A percentile compares a stretch with the other conserved stretches of the same genome.
These are phyloP conservation scores for Lodderomyces oxycetoniae DNA, from an alignment of 1,139 yeast genomes.

Conservation along the genomic window DNA sequence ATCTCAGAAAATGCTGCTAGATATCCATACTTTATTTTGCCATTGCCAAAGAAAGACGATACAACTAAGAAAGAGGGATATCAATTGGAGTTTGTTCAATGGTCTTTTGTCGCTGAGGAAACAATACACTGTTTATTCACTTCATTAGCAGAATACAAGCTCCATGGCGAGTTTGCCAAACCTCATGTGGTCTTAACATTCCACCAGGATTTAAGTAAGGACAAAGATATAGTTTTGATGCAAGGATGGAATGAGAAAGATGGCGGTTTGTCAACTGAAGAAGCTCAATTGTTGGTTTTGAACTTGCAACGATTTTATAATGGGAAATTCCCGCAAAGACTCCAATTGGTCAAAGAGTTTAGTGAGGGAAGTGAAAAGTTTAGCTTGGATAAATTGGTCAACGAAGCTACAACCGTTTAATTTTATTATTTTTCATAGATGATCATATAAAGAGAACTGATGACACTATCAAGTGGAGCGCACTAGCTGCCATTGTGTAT, in stretches of 20 bases:
- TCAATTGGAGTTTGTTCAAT: conserved; percentile 90
- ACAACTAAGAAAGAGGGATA: conserved; percentile 41
- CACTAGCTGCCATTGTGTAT: too few species aligned
- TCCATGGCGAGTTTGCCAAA: conserved; percentile 86
- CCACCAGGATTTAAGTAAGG: conserved; percentile 70
- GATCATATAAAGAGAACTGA: too few species aligned
- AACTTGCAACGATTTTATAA: conserved; percentile 90
- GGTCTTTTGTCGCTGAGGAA: conserved; percentile 83
- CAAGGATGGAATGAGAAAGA: conserved; percentile 81
- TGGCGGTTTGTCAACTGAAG: conserved; percentile 57
- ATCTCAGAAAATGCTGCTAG: conserved; percentile 65
- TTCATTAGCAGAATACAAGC: conserved; percentile 85
- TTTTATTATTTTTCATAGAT: background rate
- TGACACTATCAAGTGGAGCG: too few species aligned
- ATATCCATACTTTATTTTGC: conserved; percentile 72
- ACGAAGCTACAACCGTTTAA: conserved; percentile 56
- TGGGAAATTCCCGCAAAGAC: conserved; percentile 39
- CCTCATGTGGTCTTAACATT: conserved; percentile 91
- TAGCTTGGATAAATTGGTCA: conserved; percentile 59
- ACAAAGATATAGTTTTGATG: conserved; percentile 72
- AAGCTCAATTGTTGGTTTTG: conserved; percentile 72
- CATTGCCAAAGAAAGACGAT: conserved; percentile 46
- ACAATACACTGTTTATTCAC: conserved; percentile 91
- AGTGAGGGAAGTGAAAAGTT: conserved; percentile 64
- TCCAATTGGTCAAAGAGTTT: conserved; percentile 61